phyloP scores from a whole-genome alignment of 441 rosid species.

The Aleurites moluccanus region DNA sequence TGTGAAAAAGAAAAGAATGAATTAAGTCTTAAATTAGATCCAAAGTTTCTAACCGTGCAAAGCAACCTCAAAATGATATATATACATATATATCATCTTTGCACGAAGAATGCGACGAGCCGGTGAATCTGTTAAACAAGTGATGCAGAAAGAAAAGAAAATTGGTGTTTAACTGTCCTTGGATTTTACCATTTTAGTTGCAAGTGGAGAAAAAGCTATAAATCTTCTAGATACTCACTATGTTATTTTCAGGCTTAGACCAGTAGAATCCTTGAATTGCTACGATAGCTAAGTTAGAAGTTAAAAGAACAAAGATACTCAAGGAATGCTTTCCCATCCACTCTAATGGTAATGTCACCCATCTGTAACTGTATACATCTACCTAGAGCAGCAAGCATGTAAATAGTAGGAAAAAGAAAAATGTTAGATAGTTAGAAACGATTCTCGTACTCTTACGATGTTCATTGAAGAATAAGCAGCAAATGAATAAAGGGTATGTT shows the following conservation, averaged over 20 bases:
- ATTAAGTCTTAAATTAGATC: background rate
- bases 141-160: background rate
- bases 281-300: slow-evolving; percentile 27
- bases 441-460: background rate
- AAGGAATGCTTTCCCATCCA: slow-evolving; percentile 41
- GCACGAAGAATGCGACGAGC: slow-evolving; percentile 22
- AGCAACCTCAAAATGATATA: background rate
- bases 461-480: too few species aligned
- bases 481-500: background rate
- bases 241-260: slow-evolving; percentile 24
- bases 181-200: background rate
- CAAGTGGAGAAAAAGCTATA: background rate
- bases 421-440: background rate
- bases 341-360: slow-evolving; percentile 21
- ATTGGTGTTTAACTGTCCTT: background rate
- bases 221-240: slow-evolving; percentile 16
- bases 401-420: background rate
- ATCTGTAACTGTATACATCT: slow-evolving; percentile 27
- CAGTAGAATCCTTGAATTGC: slow-evolving; percentile 34
- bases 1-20: background rate
- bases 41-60: background rate
- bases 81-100: slow-evolving; percentile 11
- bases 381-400: slow-evolving; percentile 20
- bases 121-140: slow-evolving; percentile 29
- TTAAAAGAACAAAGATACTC: slow-evolving; percentile 29